These are phyloP conservation scores for Limnanthes douglasii DNA, from an alignment of 345 rosid species.

Conservation along the genomic window DNA sequence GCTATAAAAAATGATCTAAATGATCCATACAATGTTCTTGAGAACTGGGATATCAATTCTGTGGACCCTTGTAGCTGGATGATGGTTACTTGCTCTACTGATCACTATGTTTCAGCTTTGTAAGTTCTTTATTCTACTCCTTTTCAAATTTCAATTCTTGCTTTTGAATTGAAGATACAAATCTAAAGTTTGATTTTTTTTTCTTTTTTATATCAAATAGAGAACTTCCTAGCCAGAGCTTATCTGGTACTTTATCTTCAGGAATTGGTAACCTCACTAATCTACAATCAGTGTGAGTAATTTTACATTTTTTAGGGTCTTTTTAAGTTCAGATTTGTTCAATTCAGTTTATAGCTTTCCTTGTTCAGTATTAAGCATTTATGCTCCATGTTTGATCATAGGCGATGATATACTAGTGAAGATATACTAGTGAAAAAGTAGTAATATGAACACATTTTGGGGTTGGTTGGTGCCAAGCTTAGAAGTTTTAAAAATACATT, in stretches of 20 bases:
- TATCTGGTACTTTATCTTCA: slow-evolving; percentile 87
- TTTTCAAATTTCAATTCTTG: slow-evolving; percentile 2
- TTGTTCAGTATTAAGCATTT: too few species aligned
- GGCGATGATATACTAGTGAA: too few species aligned
- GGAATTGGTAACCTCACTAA: slow-evolving; percentile 71
- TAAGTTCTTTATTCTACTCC: slow-evolving; percentile 25
- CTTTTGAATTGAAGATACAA: neutral
- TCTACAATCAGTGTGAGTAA: slow-evolving; percentile 76
- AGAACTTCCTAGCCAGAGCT: slow-evolving; percentile 88
- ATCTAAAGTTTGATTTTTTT: slow-evolving; percentile 7
- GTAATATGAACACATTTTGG: too few species aligned
- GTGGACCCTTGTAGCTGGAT: slow-evolving; percentile 99
- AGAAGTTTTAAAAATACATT: too few species aligned
- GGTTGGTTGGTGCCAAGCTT: too few species aligned
- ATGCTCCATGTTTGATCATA: too few species aligned
- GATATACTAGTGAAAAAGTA: too few species aligned
- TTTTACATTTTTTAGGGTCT: slow-evolving; percentile 4
- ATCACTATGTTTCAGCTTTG: slow-evolving; percentile 83
- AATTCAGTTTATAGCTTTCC: neutral
- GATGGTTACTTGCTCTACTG: slow-evolving; percentile 78
- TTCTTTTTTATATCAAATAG: slow-evolving; percentile 23
- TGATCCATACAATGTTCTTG: slow-evolving; percentile 89
- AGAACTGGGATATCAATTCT: slow-evolving; percentile 89
- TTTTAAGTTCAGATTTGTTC: neutral
- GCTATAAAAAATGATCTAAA: slow-evolving; percentile 62